Conservation (phyloP, 169 alveolate genomes). For the Plasmodium adleri region DNA sequence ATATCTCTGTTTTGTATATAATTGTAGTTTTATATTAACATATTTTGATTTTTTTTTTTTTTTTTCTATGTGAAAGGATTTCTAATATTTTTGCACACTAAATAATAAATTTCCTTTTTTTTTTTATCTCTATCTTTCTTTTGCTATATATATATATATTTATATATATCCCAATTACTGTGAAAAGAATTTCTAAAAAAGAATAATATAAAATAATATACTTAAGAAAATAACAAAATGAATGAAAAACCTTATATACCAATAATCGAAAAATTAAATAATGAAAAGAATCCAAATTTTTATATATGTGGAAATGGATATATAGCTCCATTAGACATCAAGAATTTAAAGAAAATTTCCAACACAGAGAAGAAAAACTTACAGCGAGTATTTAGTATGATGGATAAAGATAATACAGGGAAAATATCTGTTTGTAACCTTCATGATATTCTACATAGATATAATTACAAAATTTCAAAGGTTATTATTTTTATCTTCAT, state of each 20-base stretch:
- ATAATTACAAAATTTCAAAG: conserved; percentile 75
- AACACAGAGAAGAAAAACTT: conserved; percentile 65
- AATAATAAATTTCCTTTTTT: neutral
- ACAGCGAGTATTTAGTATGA: conserved; percentile 71
- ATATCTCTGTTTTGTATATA: no score
- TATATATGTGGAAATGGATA: conserved; percentile 75
- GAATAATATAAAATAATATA: neutral
- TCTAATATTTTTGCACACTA: conserved; percentile 5
- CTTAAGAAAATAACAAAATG: conserved; percentile 39
- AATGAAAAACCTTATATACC: conserved; percentile 74
- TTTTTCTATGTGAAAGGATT: no score
- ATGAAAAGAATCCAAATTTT: conserved; percentile 71
- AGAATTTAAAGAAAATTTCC: conserved; percentile 60
- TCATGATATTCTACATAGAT: conserved; percentile 56
- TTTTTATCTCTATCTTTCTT: conserved; percentile 14
- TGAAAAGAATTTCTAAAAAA: neutral
- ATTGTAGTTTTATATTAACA: no score
- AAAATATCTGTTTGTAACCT: conserved; percentile 67
- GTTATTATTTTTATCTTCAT: conserved; percentile 12
- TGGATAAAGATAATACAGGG: conserved; percentile 75
- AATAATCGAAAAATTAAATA: conserved; percentile 58
- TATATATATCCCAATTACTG: no score
- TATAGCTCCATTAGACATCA: conserved; percentile 75
- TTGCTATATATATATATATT: neutral
- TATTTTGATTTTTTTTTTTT: no score